phyloP scores from a whole-genome alignment of 495 filamentous ascomycete species.

The Penicillium macrosclerotiorum region DNA sequence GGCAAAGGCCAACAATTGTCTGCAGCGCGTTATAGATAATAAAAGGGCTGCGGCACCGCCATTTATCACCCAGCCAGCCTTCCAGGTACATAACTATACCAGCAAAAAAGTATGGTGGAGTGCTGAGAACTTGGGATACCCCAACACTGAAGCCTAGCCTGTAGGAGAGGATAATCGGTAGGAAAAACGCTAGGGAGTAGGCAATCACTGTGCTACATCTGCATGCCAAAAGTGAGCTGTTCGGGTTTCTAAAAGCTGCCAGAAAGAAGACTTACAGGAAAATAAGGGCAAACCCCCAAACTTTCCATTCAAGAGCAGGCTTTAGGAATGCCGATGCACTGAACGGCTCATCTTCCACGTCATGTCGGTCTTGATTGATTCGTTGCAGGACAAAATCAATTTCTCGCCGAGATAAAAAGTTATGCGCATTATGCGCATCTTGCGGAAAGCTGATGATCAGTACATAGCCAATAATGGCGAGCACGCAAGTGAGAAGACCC shows the following conservation, averaged over 20 bases:
- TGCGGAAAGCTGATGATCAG: conserved; percentile 54
- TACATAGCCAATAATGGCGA: conserved; percentile 33
- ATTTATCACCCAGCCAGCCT: conserved; percentile 51
- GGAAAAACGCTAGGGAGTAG: conserved; percentile 60
- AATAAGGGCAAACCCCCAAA: conserved; percentile 68
- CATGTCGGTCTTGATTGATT: conserved; percentile 51
- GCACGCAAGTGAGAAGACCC: not conserved
- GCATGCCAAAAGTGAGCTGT: conserved; percentile 12
- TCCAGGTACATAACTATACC: conserved; percentile 49
- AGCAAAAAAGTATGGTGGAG: conserved; percentile 55
- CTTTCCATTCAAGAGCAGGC: conserved; percentile 56
- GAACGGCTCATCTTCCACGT: conserved; percentile 44
- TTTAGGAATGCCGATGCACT: conserved; percentile 34
- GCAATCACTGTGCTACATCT: conserved; percentile 10
- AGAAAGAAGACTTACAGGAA: conserved; percentile 68
- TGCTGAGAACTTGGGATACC: conserved; percentile 51
- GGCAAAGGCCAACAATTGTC: conserved; percentile 39
- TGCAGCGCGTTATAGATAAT: conserved; percentile 48
- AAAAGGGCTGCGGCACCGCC: conserved; percentile 50
- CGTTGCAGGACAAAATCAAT: conserved; percentile 45
- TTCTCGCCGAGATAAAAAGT: conserved; percentile 43
- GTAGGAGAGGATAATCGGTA: conserved; percentile 54
- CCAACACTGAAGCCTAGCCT: conserved; percentile 43
- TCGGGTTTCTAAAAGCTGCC: conserved; percentile 70
- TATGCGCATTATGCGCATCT: conserved; percentile 37